Conservation (phyloP, 1,284 basidiomycete species). For the Xerocomus nothofagi region DNA sequence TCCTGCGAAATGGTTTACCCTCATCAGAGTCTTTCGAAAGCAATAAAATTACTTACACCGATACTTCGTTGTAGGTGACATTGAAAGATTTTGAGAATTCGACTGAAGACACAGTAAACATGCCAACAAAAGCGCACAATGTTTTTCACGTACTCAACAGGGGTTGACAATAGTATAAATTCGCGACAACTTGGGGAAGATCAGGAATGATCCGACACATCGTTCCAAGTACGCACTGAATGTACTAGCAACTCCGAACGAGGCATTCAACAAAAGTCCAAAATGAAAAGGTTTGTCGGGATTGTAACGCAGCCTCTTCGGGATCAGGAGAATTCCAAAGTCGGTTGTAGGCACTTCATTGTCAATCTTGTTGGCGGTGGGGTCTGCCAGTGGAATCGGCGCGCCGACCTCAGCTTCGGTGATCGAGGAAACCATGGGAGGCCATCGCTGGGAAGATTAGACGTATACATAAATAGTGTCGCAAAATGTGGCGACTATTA, state of each 20-base stretch:
- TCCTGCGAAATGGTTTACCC: conserved; percentile 30
- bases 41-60: conserved; percentile 40
- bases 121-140: background rate
- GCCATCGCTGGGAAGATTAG: background rate
- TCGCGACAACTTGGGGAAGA: conserved; percentile 47
- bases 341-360: conserved; percentile 34
- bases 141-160: conserved; percentile 51
- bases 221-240: conserved; percentile 39
- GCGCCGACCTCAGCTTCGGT: background rate
- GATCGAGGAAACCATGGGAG: conserved; percentile 18
- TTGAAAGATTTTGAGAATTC: conserved; percentile 54
- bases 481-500: background rate
- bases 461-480: conserved; percentile 19
- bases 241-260: conserved; percentile 71
- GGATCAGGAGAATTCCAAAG: conserved; percentile 69
- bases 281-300: conserved; percentile 59
- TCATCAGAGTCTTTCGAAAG: background rate
- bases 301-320: conserved; percentile 58
- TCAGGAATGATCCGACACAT: conserved; percentile 19
- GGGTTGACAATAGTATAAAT: conserved; percentile 75
- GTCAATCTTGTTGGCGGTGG: background rate
- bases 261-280: conserved; percentile 56
- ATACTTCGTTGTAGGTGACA: conserved; percentile 58
- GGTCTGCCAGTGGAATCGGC: background rate
- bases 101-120: conserved; percentile 38